Evolutionary conservation across 1,139 yeast species (phyloP), one percentile per base, ranked within the genome.

Genomic region (Yamadazyma songkhlaensis): DNA sequence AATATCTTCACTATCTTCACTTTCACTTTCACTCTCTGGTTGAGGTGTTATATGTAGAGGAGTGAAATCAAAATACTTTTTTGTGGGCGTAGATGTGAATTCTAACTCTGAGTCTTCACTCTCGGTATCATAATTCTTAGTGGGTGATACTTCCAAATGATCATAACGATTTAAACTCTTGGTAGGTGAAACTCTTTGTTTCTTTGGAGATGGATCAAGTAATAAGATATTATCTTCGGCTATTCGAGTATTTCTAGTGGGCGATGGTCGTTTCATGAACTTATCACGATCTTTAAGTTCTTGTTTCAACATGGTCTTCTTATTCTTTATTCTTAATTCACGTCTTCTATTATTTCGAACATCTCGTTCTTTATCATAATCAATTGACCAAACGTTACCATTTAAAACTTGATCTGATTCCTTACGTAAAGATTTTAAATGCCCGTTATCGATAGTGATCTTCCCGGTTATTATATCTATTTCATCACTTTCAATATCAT

Each of bases 391-490:
- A 9, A 59, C 56, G 33, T 55, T 49, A 9, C 39, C 36, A 17
- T 41, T 43, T 1, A 38, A 21, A 29, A 48, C 37, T 37, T 40
- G 34, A 8, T 29, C 14, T 11, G 34, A 31, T 24, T 44, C 37
- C 10, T 41, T 42, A 33, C 46, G 46, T 34, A 76, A 48, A 3
- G 77, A 70, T 37, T 72, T 58, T 20, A 84, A 48, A 54, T 84
- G 92, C 2, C 92, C 92, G 40, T 75, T 73, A 48, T 84, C 86
- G 12, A 63, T 71, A 3, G 78, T 54, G 5, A 84, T 72, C 36
- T 70, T 64, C 2, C 89, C 88, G 0, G 86, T 77, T 4, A 54
- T 51, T 22, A 84, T 52, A 51, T 84, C 86, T n/a, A 84, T 63
- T 23, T 81, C 72, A 53, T 84, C 90, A 35, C 86, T 83, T 43